Conservation (phyloP, 1,139 yeast genomes). For the Candida sp. region DNA sequence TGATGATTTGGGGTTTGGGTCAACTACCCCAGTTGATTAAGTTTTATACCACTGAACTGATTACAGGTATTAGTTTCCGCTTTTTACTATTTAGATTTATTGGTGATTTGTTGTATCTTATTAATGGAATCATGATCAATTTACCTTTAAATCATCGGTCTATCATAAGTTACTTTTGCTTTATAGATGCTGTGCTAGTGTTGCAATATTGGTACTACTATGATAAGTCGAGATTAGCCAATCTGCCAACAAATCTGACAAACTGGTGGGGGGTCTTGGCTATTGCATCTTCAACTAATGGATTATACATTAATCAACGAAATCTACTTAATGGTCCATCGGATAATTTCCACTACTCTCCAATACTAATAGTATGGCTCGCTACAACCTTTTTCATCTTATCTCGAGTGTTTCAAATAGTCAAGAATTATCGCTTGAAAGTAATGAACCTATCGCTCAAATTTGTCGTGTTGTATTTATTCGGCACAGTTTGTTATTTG, state of each 20-base stretch:
- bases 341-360: neutral
- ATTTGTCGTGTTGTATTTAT: conserved; percentile 33
- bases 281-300: neutral
- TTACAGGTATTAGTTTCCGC: neutral
- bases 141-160: neutral
- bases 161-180: conserved; percentile 60
- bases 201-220: conserved; percentile 45
- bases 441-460: conserved; percentile 33
- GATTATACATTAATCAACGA: neutral
- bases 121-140: neutral
- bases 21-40: conserved; percentile 1
- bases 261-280: conserved; percentile 1
- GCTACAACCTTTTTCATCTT: conserved; percentile 70
- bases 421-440: conserved; percentile 26
- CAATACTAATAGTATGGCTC: conserved; percentile 41
- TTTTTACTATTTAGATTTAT: conserved; percentile 1
- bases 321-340: neutral
- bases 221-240: conserved; percentile 2
- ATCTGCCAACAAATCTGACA: neutral
- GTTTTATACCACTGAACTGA: conserved; percentile 1
- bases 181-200: conserved; percentile 68
- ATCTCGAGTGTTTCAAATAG: conserved; percentile 78
- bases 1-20: conserved; percentile 2
- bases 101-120: conserved; percentile 1
- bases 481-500: conserved; percentile 34